Evolutionary conservation across 2,329 filamentous ascomycete genomes (phyloP).

Genomic region (Colletotrichum acutatum): DNA sequence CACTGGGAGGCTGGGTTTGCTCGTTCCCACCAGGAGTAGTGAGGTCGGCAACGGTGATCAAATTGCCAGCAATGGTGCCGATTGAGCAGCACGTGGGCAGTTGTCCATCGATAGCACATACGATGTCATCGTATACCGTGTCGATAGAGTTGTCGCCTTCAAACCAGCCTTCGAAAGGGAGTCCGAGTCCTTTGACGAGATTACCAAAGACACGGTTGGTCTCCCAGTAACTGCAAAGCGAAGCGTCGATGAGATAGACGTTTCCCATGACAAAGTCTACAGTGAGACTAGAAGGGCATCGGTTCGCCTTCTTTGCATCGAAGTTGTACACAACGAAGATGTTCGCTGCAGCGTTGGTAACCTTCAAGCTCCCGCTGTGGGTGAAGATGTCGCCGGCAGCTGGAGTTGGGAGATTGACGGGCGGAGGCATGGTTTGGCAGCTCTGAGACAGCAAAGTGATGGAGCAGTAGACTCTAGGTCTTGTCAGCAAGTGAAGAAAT

Average conservation of each 20-base stretch:
- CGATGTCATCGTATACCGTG: slow-evolving; percentile 22
- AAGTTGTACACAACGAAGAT: slow-evolving; percentile 16
- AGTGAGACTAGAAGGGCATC: neutral
- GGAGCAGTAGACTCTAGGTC: neutral
- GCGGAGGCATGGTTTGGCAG: neutral
- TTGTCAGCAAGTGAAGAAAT: neutral
- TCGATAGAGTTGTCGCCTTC: neutral
- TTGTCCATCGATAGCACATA: slow-evolving; percentile 9
- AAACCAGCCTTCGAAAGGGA: neutral
- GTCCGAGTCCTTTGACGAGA: slow-evolving; percentile 21
- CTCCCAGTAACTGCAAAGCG: neutral
- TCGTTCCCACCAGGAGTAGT: neutral
- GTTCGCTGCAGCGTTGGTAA: slow-evolving; percentile 21
- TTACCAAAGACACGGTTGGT: neutral
- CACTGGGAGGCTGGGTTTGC: neutral
- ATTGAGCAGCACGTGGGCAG: slow-evolving; percentile 1
- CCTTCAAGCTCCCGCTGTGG: neutral
- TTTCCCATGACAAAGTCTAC: slow-evolving; percentile 22
- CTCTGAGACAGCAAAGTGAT: neutral
- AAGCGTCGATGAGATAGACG: slow-evolving; percentile 19
- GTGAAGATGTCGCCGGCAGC: slow-evolving; percentile 15
- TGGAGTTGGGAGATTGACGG: neutral
- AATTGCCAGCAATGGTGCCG: slow-evolving; percentile 13
- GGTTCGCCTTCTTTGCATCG: neutral
- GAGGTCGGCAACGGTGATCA: slow-evolving; percentile 4